A percentile compares a stretch with the other conserved stretches of the same genome.
Conservation (phyloP, 1,284 basidiomycete species). For the Ustilago cynodontis region DNA sequence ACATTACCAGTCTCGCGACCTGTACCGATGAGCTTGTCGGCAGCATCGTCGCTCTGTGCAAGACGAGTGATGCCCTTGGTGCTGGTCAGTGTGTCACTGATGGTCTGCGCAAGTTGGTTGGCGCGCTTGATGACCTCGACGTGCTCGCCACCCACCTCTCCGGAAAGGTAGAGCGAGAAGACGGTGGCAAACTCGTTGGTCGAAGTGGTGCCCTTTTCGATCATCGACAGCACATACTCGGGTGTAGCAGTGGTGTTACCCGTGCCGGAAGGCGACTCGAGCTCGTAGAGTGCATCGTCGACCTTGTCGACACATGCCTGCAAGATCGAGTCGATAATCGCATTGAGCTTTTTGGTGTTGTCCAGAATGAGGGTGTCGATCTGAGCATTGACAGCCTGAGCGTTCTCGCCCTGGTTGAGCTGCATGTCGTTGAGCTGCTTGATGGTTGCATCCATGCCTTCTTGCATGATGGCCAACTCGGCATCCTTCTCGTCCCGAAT, state of each 20-base stretch:
- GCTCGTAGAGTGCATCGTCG: constrained; percentile 95
- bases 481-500: constrained; percentile 95
- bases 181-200: constrained; percentile 95
- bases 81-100: constrained; percentile 90
- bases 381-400: constrained; percentile 91
- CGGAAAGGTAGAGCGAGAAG: constrained; percentile 90
- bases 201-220: constrained; percentile 93
- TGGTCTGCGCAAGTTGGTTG: constrained; percentile 93
- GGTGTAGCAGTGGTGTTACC: constrained; percentile 97
- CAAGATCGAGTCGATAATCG: constrained; percentile 98
- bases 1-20: constrained; percentile 89
- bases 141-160: constrained; percentile 89
- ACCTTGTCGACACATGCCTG: constrained; percentile 95
- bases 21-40: constrained; percentile 87
- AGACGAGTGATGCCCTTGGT: constrained; percentile 96
- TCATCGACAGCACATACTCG: constrained; percentile 97
- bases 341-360: constrained; percentile 96
- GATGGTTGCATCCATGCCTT: constrained; percentile 94
- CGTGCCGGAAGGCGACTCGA: constrained; percentile 91
- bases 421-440: constrained; percentile 88
- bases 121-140: constrained; percentile 98
- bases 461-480: constrained; percentile 94
- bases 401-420: constrained; percentile 85
- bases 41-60: constrained; percentile 87
- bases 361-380: constrained; percentile 97